A percentile compares a stretch with the other conserved stretches of the same genome.
Evolutionary conservation across 768 basidiomycete genomes (phyloP).

Genomic region (Crepidotus variabilis): DNA sequence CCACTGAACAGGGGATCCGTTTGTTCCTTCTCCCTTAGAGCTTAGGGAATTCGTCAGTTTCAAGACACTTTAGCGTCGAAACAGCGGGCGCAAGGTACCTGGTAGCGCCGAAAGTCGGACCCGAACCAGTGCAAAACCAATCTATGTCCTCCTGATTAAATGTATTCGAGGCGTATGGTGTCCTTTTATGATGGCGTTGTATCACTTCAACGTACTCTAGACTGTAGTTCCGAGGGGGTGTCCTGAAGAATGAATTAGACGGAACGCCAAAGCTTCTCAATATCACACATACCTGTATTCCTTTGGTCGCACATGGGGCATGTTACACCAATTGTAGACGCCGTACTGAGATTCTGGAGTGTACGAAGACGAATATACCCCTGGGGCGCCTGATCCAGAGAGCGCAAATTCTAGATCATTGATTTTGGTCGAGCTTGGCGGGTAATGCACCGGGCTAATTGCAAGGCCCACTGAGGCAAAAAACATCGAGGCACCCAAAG

Average conservation of each 20-base stretch:
- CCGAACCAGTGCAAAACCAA: slow-evolving; percentile 41
- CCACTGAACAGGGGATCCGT: slow-evolving; percentile 39
- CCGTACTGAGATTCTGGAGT: slow-evolving; percentile 39
- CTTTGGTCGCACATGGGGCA: slow-evolving; percentile 43
- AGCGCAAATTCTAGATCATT: slow-evolving; percentile 42
- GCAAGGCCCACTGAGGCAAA: slow-evolving; percentile 7
- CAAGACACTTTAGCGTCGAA: too few relatives aligned
- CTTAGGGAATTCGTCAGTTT: not conserved
- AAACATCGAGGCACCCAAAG: not conserved
- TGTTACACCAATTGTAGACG: slow-evolving; percentile 50
- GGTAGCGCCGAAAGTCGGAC: slow-evolving; percentile 30
- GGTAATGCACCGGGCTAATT: slow-evolving; percentile 27
- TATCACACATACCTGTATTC: slow-evolving; percentile 48
- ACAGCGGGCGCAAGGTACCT: slow-evolving; percentile 16
- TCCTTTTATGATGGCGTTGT: slow-evolving; percentile 51
- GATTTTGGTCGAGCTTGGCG: slow-evolving; percentile 33
- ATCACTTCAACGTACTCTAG: slow-evolving; percentile 49
- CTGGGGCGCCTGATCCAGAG: slow-evolving; percentile 39
- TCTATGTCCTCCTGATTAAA: slow-evolving; percentile 44
- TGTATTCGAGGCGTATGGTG: slow-evolving; percentile 46
- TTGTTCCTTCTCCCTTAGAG: slow-evolving; percentile 22
- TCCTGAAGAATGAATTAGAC: not conserved
- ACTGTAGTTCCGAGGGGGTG: not conserved
- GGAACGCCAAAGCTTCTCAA: too few relatives aligned
- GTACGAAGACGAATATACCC: slow-evolving; percentile 39